Conservation (phyloP, 345 rosid genomes). For the Triadica sebifera region DNA sequence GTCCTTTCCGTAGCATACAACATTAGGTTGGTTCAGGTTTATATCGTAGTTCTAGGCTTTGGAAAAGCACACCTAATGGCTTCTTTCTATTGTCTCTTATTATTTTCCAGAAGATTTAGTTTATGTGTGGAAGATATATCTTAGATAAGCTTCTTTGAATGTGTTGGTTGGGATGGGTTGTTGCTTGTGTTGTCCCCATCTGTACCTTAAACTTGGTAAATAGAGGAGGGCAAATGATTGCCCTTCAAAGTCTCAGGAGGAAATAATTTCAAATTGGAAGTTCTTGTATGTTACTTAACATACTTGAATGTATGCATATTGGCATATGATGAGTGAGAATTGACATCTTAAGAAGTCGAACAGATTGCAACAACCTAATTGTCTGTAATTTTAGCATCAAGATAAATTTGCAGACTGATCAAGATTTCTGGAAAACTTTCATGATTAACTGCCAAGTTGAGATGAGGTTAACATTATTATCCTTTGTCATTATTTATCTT, state of each 20-base stretch:
- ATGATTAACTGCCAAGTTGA: background rate
- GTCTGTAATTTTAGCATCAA: background rate
- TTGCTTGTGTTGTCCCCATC: background rate
- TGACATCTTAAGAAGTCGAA: background rate
- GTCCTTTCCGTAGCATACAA: background rate
- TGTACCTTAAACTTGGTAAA: constrained; percentile 4
- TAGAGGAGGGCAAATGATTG: background rate
- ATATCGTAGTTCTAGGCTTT: background rate
- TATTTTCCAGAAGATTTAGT: background rate
- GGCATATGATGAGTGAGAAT: background rate
- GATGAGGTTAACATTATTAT: background rate
- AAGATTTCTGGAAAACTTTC: background rate
- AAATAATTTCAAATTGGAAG: background rate
- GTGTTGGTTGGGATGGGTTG: background rate
- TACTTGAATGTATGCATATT: background rate
- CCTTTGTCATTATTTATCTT: background rate
- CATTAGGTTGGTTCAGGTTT: background rate
- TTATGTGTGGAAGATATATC: background rate
- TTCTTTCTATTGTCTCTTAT: background rate
- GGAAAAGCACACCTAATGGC: background rate
- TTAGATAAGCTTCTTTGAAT: background rate
- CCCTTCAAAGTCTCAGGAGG: background rate
- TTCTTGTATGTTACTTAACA: too few species aligned
- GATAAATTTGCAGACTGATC: background rate
- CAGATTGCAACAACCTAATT: background rate